A percentile compares a stretch with the other conserved stretches of the same genome.
These are phyloP conservation scores for Silene uniflora DNA, from an alignment of 148 eudicot genomes.

Conservation along the genomic window DNA sequence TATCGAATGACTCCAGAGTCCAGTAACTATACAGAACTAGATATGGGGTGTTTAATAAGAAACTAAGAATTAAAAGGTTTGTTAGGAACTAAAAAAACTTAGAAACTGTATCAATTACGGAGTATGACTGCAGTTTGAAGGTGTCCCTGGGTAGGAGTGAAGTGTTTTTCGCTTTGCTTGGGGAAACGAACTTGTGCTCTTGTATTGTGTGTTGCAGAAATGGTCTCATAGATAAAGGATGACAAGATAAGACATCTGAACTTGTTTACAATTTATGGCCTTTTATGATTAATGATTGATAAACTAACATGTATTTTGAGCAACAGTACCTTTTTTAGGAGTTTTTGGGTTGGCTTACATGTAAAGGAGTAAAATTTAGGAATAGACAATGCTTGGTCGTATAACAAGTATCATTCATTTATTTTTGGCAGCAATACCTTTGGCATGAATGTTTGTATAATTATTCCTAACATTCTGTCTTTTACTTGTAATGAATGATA, in stretches of 20 bases:
- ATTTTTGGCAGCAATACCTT: too few relatives aligned
- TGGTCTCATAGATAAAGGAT: background rate
- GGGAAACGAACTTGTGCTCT: background rate
- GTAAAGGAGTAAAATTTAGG: too few relatives aligned
- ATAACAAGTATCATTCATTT: too few relatives aligned
- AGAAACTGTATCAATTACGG: background rate
- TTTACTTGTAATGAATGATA: background rate
- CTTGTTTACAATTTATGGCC: background rate
- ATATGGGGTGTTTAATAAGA: too few relatives aligned
- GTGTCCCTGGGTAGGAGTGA: background rate
- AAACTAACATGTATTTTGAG: background rate
- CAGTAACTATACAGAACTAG: background rate
- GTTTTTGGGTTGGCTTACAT: too few relatives aligned
- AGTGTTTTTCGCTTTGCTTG: background rate
- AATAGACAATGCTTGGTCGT: too few relatives aligned
- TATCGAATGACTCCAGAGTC: background rate
- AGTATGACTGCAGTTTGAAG: background rate
- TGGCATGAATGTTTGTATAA: too few relatives aligned
- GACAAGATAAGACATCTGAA: background rate
- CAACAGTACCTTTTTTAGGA: too few relatives aligned
- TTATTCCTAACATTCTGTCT: too few relatives aligned
- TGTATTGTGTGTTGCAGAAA: background rate
- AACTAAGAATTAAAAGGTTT: too few relatives aligned
- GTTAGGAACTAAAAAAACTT: too few relatives aligned
- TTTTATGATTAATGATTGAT: background rate